A percentile compares a stretch with the other conserved stretches of the same genome.
These are phyloP conservation scores for Lophiotrema nucula DNA, from an alignment of 495 filamentous ascomycete species.

Conservation along the genomic window DNA sequence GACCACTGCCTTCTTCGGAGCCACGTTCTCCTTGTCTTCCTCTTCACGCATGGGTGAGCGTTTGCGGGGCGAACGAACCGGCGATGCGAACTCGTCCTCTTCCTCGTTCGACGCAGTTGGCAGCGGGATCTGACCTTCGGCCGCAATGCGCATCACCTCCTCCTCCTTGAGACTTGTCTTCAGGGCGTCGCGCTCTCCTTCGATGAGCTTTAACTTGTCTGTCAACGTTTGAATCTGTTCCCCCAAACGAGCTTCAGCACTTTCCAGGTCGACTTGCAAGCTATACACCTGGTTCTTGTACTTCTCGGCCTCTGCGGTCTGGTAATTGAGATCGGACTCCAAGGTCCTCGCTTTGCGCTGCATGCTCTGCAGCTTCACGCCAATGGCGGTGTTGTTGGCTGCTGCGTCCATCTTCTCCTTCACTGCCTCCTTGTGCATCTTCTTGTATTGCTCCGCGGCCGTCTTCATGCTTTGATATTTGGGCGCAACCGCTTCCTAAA, in stretches of 20 bases:
- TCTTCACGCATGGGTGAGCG: slow-evolving; percentile 20
- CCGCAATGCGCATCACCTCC: slow-evolving; percentile 59
- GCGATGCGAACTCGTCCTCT: slow-evolving; percentile 39
- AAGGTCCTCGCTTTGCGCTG: slow-evolving; percentile 57
- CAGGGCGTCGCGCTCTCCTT: slow-evolving; percentile 68
- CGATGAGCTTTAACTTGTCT: slow-evolving; percentile 40
- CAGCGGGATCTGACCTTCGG: slow-evolving; percentile 62
- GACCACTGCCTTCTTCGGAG: slow-evolving; percentile 28
- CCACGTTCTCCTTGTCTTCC: slow-evolving; percentile 45
- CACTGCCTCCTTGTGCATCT: not conserved
- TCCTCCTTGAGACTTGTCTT: slow-evolving; percentile 62
- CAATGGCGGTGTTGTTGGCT: slow-evolving; percentile 78
- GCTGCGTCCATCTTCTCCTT: slow-evolving; percentile 61
- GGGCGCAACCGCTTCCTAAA: not conserved
- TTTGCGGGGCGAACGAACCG: slow-evolving; percentile 40
- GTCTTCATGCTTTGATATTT: not conserved
- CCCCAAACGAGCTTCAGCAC: slow-evolving; percentile 71
- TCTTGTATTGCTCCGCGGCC: slow-evolving; percentile 6
- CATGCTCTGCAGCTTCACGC: slow-evolving; percentile 77
- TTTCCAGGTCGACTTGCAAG: slow-evolving; percentile 68
- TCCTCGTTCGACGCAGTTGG: slow-evolving; percentile 43
- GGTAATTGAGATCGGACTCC: slow-evolving; percentile 53
- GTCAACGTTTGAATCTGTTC: slow-evolving; percentile 49
- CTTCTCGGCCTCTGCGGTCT: slow-evolving; percentile 47
- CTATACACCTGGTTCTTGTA: slow-evolving; percentile 76